phyloP scores from a whole-genome alignment of 176 grass and related monocot species.

The Aegilops umbellulata region DNA sequence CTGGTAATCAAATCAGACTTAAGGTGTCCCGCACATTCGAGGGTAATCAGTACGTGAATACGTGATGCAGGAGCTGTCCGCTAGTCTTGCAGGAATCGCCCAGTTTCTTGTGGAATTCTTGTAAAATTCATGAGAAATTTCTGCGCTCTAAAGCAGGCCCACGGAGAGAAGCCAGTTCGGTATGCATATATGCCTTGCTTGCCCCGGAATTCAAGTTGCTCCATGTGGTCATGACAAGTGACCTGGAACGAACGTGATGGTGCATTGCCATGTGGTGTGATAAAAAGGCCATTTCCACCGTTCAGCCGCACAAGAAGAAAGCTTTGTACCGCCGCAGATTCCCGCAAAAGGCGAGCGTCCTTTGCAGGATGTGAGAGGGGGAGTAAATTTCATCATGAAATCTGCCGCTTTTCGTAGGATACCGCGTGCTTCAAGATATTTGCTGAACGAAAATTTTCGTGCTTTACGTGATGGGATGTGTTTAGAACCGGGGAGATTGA shows the following conservation, averaged over 20 bases:
- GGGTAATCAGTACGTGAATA: not conserved
- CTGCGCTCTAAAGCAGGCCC: not conserved
- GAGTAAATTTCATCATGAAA: not conserved
- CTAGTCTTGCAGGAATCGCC: not conserved
- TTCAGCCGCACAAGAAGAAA: constrained; percentile 5
- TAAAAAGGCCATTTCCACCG: not conserved
- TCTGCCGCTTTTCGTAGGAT: constrained; percentile 24
- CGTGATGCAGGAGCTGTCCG: not conserved
- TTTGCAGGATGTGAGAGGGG: constrained; percentile 32
- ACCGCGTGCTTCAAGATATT: not conserved
- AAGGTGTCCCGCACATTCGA: not conserved
- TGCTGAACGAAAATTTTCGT: not conserved
- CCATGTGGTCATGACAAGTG: constrained; percentile 30
- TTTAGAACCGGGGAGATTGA: constrained; percentile 13
- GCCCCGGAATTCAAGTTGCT: constrained; percentile 21
- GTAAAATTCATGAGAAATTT: not conserved
- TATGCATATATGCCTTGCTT: constrained; percentile 41
- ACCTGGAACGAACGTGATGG: not conserved
- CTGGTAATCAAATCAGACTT: not conserved
- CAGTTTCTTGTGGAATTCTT: not conserved
- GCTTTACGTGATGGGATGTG: constrained; percentile 30
- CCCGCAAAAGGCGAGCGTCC: constrained; percentile 34
- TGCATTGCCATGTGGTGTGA: not conserved
- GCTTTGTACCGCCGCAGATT: constrained; percentile 25
- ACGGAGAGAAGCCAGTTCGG: not conserved